A percentile compares a stretch with the other conserved stretches of the same genome.
phyloP scores from a whole-genome alignment of 306 rosid species.

The Comarum palustre region DNA sequence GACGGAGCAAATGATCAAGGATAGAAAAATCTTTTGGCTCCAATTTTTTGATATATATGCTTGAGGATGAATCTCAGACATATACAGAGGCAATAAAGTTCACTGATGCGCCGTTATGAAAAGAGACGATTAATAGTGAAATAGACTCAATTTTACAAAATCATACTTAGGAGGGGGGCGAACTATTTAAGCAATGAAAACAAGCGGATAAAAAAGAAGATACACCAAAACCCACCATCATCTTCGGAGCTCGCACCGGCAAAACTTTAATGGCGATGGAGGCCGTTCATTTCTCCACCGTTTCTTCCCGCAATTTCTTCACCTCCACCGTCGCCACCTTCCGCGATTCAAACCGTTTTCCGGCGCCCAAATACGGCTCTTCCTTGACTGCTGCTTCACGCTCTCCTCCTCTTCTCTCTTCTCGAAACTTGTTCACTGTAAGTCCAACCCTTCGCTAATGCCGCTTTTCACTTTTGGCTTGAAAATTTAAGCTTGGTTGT shows the following conservation, averaged over 20 bases:
- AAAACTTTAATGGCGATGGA: constrained; percentile 47
- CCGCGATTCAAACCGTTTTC: constrained; percentile 30
- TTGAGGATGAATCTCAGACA: too few relatives aligned
- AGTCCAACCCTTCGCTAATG: constrained; percentile 14
- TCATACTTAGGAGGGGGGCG: too few relatives aligned
- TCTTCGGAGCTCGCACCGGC: background rate
- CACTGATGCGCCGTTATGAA: too few relatives aligned
- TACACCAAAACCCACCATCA: constrained; percentile 8
- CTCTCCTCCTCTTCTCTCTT: constrained; percentile 46
- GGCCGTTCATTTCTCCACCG: constrained; percentile 55
- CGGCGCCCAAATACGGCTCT: constrained; percentile 37
- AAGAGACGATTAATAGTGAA: too few relatives aligned
- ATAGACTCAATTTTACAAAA: too few relatives aligned
- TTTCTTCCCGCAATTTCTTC: constrained; percentile 67
- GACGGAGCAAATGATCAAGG: too few relatives aligned
- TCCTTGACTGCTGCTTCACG: constrained; percentile 40
- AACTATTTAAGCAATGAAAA: background rate
- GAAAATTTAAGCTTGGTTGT: background rate
- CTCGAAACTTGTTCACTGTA: constrained; percentile 69
- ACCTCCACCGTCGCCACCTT: constrained; percentile 30
- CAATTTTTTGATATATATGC: too few relatives aligned
- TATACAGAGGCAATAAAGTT: too few relatives aligned
- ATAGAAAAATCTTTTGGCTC: too few relatives aligned
- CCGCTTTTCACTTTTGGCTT: background rate
- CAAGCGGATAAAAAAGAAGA: constrained; percentile 11